Conservation (phyloP, 2,329 filamentous ascomycete species). For the Xylariaceae sp. region DNA sequence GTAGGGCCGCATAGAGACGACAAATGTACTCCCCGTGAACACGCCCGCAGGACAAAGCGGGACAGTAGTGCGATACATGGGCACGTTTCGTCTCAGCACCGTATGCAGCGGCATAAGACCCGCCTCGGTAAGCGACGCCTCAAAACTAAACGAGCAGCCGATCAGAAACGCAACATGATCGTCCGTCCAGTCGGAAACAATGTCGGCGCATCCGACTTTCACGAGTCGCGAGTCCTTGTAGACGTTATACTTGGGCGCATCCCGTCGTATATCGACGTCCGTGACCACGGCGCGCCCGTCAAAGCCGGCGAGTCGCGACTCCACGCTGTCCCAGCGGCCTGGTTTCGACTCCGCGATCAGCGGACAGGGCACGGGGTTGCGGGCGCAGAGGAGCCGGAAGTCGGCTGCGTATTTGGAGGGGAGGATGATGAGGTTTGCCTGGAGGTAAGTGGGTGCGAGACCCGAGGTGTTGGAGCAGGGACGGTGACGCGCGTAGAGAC, state of each 20-base stretch:
- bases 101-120: slow-evolving; percentile 50
- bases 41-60: slow-evolving; percentile 53
- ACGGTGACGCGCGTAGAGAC: slow-evolving; percentile 40
- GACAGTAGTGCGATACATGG: slow-evolving; percentile 57
- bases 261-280: slow-evolving; percentile 51
- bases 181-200: slow-evolving; percentile 48
- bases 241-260: slow-evolving; percentile 54
- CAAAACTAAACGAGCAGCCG: slow-evolving; percentile 59
- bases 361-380: slow-evolving; percentile 60
- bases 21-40: slow-evolving; percentile 49
- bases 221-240: slow-evolving; percentile 46
- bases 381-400: slow-evolving; percentile 53
- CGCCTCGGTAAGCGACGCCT: slow-evolving; percentile 47
- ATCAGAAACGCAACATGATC: slow-evolving; percentile 60
- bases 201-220: slow-evolving; percentile 37
- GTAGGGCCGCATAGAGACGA: slow-evolving; percentile 62
- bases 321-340: slow-evolving; percentile 40
- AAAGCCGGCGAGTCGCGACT: slow-evolving; percentile 28
- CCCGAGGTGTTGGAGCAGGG: slow-evolving; percentile 46
- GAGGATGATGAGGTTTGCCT: slow-evolving; percentile 59
- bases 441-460: slow-evolving; percentile 50
- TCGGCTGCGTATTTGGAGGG: slow-evolving; percentile 52
- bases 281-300: slow-evolving; percentile 20
- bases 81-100: slow-evolving; percentile 44
- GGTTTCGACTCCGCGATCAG: slow-evolving; percentile 48